phyloP scores from a whole-genome alignment of 2,329 filamentous ascomycete species.

The Pyrenophora graminea region DNA sequence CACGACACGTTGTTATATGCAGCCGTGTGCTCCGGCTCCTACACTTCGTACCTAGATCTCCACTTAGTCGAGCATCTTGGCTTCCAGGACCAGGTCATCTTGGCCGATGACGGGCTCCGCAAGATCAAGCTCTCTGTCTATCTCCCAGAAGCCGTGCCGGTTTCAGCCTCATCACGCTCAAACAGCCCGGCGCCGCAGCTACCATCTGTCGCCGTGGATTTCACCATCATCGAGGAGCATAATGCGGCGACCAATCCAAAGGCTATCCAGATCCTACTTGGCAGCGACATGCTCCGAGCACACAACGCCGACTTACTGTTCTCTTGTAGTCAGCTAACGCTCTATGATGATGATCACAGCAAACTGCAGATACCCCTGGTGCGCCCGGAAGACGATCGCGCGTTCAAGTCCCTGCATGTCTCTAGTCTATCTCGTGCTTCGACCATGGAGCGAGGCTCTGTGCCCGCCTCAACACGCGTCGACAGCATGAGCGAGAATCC shows the following conservation, averaged over 20 bases:
- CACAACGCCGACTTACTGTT: slow-evolving; percentile 91
- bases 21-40: slow-evolving; percentile 88
- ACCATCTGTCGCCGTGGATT: slow-evolving; percentile 78
- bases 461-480: slow-evolving; percentile 6
- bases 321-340: slow-evolving; percentile 84
- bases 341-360: slow-evolving; percentile 84
- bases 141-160: slow-evolving; percentile 85
- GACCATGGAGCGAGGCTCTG: slow-evolving; percentile 6
- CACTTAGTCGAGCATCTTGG: slow-evolving; percentile 76
- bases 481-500: slow-evolving; percentile 5
- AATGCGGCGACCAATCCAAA: slow-evolving; percentile 57
- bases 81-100: slow-evolving; percentile 67
- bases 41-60: slow-evolving; percentile 79
- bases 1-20: slow-evolving; percentile 89
- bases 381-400: slow-evolving; percentile 81
- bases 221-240: slow-evolving; percentile 70
- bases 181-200: slow-evolving; percentile 76
- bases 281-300: slow-evolving; percentile 81
- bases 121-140: slow-evolving; percentile 81
- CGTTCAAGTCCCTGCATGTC: slow-evolving; percentile 78
- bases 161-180: slow-evolving; percentile 73
- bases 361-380: slow-evolving; percentile 91
- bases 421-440: slow-evolving; percentile 40
- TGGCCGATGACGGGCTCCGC: slow-evolving; percentile 66
- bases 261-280: slow-evolving; percentile 82